Percentiles rank a stretch among this genome's conserved stretches.
Evolutionary conservation across 129 eudicot species (phyloP).

Genomic region (Arctium lappa): DNA sequence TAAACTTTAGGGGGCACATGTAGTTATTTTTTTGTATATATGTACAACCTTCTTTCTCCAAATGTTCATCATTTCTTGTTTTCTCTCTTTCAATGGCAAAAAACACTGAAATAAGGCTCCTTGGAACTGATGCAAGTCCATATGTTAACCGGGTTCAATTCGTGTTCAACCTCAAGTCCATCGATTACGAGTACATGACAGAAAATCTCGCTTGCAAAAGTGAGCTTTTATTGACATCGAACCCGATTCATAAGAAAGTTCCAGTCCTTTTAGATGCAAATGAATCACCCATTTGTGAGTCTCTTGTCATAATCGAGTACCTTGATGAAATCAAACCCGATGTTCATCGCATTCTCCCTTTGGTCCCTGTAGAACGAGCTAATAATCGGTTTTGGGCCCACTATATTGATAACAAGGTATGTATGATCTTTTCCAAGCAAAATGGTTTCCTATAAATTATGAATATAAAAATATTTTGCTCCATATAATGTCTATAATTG

Average conservation of each 20-base stretch:
- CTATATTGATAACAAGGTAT: conserved; percentile 30
- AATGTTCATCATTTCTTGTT: neutral
- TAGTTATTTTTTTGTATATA: no score
- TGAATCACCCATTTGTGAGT: conserved; percentile 9
- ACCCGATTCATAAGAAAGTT: neutral
- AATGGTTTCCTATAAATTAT: no score
- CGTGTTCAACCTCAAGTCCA: conserved; percentile 20
- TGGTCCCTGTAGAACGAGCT: conserved; percentile 25
- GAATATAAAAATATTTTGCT: neutral
- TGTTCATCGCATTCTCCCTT: conserved; percentile 13
- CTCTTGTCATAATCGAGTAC: conserved; percentile 6
- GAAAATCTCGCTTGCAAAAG: neutral
- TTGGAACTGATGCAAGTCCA: conserved; percentile 30
- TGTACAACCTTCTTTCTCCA: no score
- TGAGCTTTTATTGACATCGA: neutral
- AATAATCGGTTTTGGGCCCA: conserved; percentile 22
- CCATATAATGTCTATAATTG: no score
- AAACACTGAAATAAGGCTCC: conserved; percentile 17
- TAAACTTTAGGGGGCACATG: neutral
- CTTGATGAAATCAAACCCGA: conserved; percentile 8
- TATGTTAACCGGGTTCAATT: conserved; percentile 17
- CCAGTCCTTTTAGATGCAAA: neutral
- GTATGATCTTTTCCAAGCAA: neutral
- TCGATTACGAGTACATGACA: conserved; percentile 15
- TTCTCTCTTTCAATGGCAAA: neutral